These are phyloP conservation scores for Fraxinus cuspidata DNA, from an alignment of 257 asterid genomes.

Conservation along the genomic window DNA sequence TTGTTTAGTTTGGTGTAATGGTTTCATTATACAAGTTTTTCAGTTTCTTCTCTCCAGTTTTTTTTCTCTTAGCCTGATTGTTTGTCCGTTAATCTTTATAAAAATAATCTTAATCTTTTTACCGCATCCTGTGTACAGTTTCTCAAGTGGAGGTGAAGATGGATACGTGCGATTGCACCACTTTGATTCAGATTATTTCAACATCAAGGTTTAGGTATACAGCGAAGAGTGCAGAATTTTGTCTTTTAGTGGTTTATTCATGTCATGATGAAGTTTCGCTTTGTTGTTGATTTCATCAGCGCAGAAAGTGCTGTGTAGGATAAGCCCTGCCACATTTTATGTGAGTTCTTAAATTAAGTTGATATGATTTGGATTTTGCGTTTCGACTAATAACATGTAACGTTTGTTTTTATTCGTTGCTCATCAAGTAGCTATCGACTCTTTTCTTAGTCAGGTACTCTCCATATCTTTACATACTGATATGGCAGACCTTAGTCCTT, in stretches of 20 bases:
- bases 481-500: neutral
- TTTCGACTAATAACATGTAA: neutral
- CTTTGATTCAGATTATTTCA: slow-evolving; percentile 79
- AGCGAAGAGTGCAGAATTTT: neutral
- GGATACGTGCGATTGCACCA: slow-evolving; percentile 92
- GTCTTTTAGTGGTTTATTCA: neutral
- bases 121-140: slow-evolving; percentile 35
- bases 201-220: slow-evolving; percentile 58
- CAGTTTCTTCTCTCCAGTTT: neutral
- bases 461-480: neutral
- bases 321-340: neutral
- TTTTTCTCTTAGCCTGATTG: neutral
- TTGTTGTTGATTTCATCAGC: neutral
- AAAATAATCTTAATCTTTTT: neutral
- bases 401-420: neutral
- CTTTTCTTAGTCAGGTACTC: neutral
- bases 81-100: neutral
- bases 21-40: neutral
- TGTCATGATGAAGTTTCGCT: slow-evolving; percentile 18
- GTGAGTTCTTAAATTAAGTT: neutral
- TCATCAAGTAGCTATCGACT: neutral
- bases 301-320: neutral
- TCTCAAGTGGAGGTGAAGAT: slow-evolving; percentile 95
- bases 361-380: neutral
- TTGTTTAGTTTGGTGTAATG: neutral